These are phyloP conservation scores for Botrytis cinerea DNA, from an alignment of 2,329 filamentous ascomycete species.

Conservation along the genomic window DNA sequence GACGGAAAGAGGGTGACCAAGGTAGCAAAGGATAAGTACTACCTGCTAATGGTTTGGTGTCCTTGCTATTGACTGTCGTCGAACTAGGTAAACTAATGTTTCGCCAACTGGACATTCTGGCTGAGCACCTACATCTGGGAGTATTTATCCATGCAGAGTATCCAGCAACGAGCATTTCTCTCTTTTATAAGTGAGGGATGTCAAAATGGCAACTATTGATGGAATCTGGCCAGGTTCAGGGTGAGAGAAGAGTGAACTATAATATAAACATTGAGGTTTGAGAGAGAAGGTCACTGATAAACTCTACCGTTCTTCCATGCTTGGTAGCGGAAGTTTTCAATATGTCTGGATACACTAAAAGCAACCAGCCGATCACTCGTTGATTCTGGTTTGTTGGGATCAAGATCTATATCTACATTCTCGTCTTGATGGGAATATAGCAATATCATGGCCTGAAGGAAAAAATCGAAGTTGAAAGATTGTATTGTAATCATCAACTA, in stretches of 20 bases:
- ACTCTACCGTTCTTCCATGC: not conserved
- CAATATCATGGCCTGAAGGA: not conserved
- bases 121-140: not conserved
- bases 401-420: not conserved
- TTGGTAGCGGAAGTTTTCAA: not conserved
- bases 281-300: not conserved
- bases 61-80: not conserved
- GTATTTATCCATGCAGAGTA: fast-evolving
- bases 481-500: not conserved
- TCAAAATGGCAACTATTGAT: not conserved
- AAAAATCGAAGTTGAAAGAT: not conserved
- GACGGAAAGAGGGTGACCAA: too few species aligned
- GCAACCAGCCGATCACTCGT: not conserved
- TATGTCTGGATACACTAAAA: not conserved
- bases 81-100: not conserved
- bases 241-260: not conserved
- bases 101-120: not conserved
- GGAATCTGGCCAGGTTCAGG: not conserved
- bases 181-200: not conserved
- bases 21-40: too few species aligned
- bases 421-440: not conserved
- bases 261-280: not conserved
- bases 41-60: fast-evolving
- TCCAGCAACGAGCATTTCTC: fast-evolving
- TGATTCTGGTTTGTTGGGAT: not conserved